Base-by-base conservation (phyloP, 2,329 filamentous ascomycete genomes). In the Pseudogymnoascus sp. region DNA sequence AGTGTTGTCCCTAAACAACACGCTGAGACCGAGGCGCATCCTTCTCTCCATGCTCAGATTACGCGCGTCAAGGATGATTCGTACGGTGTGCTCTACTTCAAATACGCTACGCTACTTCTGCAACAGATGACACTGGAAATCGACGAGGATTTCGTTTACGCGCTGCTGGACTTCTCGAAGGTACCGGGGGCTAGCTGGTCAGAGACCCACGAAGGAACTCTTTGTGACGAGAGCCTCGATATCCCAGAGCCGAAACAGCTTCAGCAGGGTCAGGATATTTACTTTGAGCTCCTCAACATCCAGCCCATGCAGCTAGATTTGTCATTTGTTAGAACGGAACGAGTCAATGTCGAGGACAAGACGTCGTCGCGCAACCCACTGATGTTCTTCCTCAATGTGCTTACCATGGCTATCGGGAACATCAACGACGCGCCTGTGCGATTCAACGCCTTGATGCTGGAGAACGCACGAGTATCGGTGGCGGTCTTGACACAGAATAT, bases 361-460 rank as follows among this genome's bases (percentile, higher is more conserved):
- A 89, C 92, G 56, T 91, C 91, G 12, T 91, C 91, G 1, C 87
- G 85, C 43, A 99, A 96, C 72, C 96, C 96, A 0, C 83, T 99
- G 75, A 98, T 98, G 93, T 99, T 98, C 79, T 93, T 97, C 73
- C 87, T 98, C 75, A 98, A 99, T 72, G 91, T 98, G 68, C 87
- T 99, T 80, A 98, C 96, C 0, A 99, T 99, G 95, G 96, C 95
- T 12, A 95, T 99, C 71, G 95, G 95, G 67, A 99, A 99, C 71
- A 91, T 99, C 79, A 99, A 99, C 71, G 96, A 99, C 76, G 95
- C 95, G 6, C 96, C 95, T 0, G 87, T 99, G 61, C 88, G 91
- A 59, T 86, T 99, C 73, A 99, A 98, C 67, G 91, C 95, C 0
- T 80, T 99, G 24, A 90, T 99, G 79, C 79, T 99, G 24, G 95